Evolutionary conservation across 805 yeast species (phyloP).

Genomic region (Maudiozyma barnettii): DNA sequence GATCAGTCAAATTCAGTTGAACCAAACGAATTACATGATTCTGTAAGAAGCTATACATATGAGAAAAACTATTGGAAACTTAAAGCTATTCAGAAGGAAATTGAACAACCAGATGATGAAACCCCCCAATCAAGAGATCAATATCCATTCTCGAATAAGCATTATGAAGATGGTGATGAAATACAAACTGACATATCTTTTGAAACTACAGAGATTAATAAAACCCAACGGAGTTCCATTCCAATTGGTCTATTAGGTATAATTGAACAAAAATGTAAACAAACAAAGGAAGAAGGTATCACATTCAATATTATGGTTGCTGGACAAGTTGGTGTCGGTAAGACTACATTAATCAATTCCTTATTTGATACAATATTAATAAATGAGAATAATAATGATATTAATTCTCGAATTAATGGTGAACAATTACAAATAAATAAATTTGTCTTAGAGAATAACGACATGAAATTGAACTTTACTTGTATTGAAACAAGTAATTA

Average conservation of each 20-base stretch:
- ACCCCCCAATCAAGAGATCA: no score
- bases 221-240: not conserved
- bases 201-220: not conserved
- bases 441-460: slow-evolving; percentile 43
- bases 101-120: no score
- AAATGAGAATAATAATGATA: not conserved
- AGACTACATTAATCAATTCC: slow-evolving; percentile 72
- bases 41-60: no score
- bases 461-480: slow-evolving; percentile 49
- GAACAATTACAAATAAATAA: not conserved
- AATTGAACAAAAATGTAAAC: slow-evolving; percentile 24
- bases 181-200: not conserved
- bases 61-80: no score
- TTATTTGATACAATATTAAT: slow-evolving; percentile 46
- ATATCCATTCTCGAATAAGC: no score
- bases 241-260: slow-evolving; percentile 22
- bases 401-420: not conserved
- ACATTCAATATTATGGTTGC: slow-evolving; percentile 74
- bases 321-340: slow-evolving; percentile 82
- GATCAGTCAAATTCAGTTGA: no score
- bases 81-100: no score
- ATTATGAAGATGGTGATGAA: not conserved
- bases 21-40: no score
- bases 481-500: slow-evolving; percentile 71
- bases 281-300: slow-evolving; percentile 47